Base-by-base conservation (phyloP, 2,329 filamentous ascomycete genomes). In the Lanzia echinophila region DNA sequence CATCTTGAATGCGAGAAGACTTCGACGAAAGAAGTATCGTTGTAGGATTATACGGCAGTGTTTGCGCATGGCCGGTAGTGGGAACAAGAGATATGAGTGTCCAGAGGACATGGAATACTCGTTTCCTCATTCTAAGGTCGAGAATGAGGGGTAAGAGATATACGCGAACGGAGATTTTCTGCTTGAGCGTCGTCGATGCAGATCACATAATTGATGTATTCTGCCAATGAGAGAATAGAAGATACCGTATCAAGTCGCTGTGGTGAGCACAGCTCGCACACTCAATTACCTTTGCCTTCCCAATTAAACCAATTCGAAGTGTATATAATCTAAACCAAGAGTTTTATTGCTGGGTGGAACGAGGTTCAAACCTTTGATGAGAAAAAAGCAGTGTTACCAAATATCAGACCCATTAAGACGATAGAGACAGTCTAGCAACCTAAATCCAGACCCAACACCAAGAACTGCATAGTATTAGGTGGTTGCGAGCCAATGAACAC, bases 1-100 rank as follows among this genome's bases (percentile, higher is more conserved):
- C 67, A 17, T 81, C 75, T 57, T 70, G 68, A 50, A 73, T 72
- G 20, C 72, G 69, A 57, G 78, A 75, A 50, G 74, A 68, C 54
- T 70, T 65, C 6, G 78, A 74, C 15, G 71, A 69, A 44, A 83
- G 76, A 55, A 92, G 78, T 50, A 95, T 78, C 31, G 80, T 82
- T 0, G 90, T 90, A 2, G 89, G 87, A 53, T 84, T 83, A 73
- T 95, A 95, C 24, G 89, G 90, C 50, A 90, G 77, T 47, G 68
- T 69, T 62, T 76, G 73, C 49, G 76, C 52, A 28, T 51, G 22
- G 41, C 44, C 53, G 3, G 34, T 20, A 11, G 34, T 34, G n/a
- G 58, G 13, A 11, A 56, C 28, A 47, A 58, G 43, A 36, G 56
- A 31, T 28, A 46, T 17, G 20, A 60, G 54, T 44, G 53, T 58